Evolutionary conservation across 1,139 yeast species (phyloP).

Genomic region (Diutina scorzettiae): DNA sequence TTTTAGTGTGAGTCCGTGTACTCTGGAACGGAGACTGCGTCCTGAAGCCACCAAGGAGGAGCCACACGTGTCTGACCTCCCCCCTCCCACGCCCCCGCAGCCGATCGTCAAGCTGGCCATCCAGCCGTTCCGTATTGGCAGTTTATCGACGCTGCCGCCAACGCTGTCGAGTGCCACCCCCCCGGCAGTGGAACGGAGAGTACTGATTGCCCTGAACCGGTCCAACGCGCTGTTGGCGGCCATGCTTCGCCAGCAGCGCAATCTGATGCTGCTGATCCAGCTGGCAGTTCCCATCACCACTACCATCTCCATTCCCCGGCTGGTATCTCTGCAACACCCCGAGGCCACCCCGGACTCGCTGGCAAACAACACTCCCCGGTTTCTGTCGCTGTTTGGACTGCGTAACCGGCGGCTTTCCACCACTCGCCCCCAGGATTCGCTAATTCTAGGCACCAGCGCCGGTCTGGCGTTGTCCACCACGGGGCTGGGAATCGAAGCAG

Average conservation of each 20-base stretch:
- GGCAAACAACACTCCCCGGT: slow-evolving; percentile 27
- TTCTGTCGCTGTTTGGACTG: slow-evolving; percentile 47
- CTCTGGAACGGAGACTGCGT: no score
- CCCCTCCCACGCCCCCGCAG: neutral
- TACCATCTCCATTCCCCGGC: slow-evolving; percentile 22
- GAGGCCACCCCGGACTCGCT: slow-evolving; percentile 10
- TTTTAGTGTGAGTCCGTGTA: slow-evolving; percentile 1
- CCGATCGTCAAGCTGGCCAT: slow-evolving; percentile 20
- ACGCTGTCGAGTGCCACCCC: slow-evolving; percentile 29
- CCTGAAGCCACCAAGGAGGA: neutral
- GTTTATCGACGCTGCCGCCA: slow-evolving; percentile 4
- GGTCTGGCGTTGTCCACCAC: slow-evolving; percentile 22
- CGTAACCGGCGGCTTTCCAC: slow-evolving; percentile 33
- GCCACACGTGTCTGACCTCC: neutral
- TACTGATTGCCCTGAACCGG: slow-evolving; percentile 34
- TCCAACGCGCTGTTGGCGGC: slow-evolving; percentile 48
- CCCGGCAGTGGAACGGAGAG: slow-evolving; percentile 33
- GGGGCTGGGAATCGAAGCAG: slow-evolving; percentile 1
- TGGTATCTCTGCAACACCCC: slow-evolving; percentile 32
- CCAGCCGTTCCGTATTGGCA: slow-evolving; percentile 50
- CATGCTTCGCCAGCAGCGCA: slow-evolving; percentile 29
- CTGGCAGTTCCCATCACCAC: slow-evolving; percentile 11
- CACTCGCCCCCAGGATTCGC: slow-evolving; percentile 22
- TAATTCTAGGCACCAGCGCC: slow-evolving; percentile 21
- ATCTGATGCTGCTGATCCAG: slow-evolving; percentile 19